phyloP scores from a whole-genome alignment of 768 basidiomycete species.

The Phylloporus arenicola region DNA sequence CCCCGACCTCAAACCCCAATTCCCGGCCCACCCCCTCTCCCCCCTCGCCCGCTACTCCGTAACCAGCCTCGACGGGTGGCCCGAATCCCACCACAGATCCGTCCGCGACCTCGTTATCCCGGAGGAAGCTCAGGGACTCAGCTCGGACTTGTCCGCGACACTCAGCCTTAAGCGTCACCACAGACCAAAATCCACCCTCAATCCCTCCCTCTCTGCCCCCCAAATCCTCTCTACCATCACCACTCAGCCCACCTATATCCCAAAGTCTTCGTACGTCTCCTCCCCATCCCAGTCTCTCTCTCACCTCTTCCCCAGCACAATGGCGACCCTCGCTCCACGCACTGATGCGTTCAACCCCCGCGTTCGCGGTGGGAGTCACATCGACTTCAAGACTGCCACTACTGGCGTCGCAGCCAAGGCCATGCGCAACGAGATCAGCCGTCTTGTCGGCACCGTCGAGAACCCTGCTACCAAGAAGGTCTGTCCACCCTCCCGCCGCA shows the following conservation, averaged over 20 bases:
- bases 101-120: slow-evolving; percentile 29
- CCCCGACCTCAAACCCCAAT: not conserved
- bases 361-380: slow-evolving; percentile 71
- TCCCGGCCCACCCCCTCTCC: slow-evolving; percentile 12
- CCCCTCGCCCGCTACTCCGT: slow-evolving; percentile 19
- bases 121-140: slow-evolving; percentile 20
- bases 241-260: slow-evolving; percentile 53
- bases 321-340: slow-evolving; percentile 53
- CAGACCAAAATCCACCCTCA: slow-evolving; percentile 42
- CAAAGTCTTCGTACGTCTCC: slow-evolving; percentile 37
- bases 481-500: slow-evolving; percentile 4
- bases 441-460: slow-evolving; percentile 81
- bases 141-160: slow-evolving; percentile 33
- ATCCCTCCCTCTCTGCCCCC: slow-evolving; percentile 46
- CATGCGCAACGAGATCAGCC: slow-evolving; percentile 97
- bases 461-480: slow-evolving; percentile 84
- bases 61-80: slow-evolving; percentile 2
- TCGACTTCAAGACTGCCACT: slow-evolving; percentile 97
- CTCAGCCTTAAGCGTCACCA: slow-evolving; percentile 57
- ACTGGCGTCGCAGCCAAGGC: slow-evolving; percentile 91
- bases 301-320: slow-evolving; percentile 37
- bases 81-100: slow-evolving; percentile 15
- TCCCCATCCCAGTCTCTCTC: slow-evolving; percentile 7
- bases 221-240: slow-evolving; percentile 59
- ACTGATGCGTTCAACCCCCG: slow-evolving; percentile 66